Base-by-base conservation (phyloP, 1,284 basidiomycete genomes). In the Ganoderma lingzhi region DNA sequence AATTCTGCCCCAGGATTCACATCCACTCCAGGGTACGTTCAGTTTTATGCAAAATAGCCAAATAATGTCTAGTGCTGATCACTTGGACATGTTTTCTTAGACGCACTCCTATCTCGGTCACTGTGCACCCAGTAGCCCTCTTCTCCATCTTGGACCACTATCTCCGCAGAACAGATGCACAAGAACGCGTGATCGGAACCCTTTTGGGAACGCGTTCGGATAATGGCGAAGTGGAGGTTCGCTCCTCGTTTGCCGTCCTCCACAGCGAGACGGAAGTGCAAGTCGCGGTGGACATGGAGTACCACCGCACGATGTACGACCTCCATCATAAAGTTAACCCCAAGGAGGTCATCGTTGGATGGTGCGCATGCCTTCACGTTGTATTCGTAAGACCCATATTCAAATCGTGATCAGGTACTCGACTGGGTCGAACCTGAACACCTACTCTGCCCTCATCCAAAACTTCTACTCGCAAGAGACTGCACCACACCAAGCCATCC, bases 91-190 rank as follows among this genome's bases (percentile, higher is more conserved):
- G 67, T 66, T 70, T 60, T 41, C 44, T 56, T 77, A 91, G 88
- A 72, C 92, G 92, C 72, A 83, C 91, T 70, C 90, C 94, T 44
- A 89, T 90, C 42, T 88, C 86, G 67, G 90, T 97, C 68, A 94
- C 91, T 56, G 88, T 97, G 70, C 95, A 96, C 80, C 96, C 96
- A n/a, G 93, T 94, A 64, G 95, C 96, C 9, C 89, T 99, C 68
- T 96, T 98, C 80, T 93, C 95, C 68, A 96, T 99, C 84, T 91
- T 99, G 73, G 97, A 99, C 83, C 97, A 99, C 84, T 98, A 96
- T 83, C 90, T 99, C 63, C 93, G 98, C 48, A 90, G 96, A 71
- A 92, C 89, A 63, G 89, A 92, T 75, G 81, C 85, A 48, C 94
- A 96, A 77, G 93, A 93, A 74, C 90, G 97, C 68, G 97, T 99